Percentiles rank a stretch among this genome's conserved stretches.
phyloP scores from a whole-genome alignment of 2,329 filamentous ascomycete species.

The Microdochium paspali region DNA sequence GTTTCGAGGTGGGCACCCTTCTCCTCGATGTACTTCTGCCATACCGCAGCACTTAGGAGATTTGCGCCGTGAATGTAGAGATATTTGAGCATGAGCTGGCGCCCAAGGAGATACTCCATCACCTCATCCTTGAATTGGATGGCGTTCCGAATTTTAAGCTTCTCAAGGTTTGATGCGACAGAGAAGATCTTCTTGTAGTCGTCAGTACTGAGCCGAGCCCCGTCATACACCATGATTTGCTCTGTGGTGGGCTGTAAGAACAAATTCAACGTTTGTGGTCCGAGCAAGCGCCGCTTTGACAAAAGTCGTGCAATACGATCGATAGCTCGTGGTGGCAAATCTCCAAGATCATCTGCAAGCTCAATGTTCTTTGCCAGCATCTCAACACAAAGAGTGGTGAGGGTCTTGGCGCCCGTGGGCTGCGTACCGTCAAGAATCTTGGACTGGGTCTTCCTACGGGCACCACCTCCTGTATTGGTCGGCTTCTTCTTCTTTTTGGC shows the following conservation, averaged over 20 bases:
- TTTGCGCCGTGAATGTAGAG: constrained; percentile 80
- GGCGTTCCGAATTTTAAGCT: constrained; percentile 71
- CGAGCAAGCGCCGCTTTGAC: constrained; percentile 49
- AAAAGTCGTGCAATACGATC: constrained; percentile 52
- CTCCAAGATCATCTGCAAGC: constrained; percentile 52
- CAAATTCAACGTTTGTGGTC: constrained; percentile 42
- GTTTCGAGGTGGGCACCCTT: constrained; percentile 57
- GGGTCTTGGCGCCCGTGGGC: constrained; percentile 55
- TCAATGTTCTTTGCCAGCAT: constrained; percentile 54
- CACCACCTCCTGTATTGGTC: constrained; percentile 38
- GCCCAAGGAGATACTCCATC: constrained; percentile 70
- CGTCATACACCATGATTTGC: constrained; percentile 47
- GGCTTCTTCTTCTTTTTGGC: constrained; percentile 45
- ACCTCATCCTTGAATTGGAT: constrained; percentile 85
- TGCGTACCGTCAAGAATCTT: constrained; percentile 71
- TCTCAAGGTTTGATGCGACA: constrained; percentile 57
- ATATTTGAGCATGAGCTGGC: constrained; percentile 57
- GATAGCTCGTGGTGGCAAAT: constrained; percentile 43
- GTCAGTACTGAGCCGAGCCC: constrained; percentile 56
- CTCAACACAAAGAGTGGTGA: constrained; percentile 56
- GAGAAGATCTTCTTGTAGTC: constrained; percentile 79
- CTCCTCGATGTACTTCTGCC: constrained; percentile 58
- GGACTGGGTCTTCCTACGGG: constrained; percentile 70
- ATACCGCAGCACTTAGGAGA: constrained; percentile 66
- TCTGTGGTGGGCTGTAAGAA: constrained; percentile 45